phyloP scores from a whole-genome alignment of 345 rosid species.

The Eucalyptus regnans region DNA sequence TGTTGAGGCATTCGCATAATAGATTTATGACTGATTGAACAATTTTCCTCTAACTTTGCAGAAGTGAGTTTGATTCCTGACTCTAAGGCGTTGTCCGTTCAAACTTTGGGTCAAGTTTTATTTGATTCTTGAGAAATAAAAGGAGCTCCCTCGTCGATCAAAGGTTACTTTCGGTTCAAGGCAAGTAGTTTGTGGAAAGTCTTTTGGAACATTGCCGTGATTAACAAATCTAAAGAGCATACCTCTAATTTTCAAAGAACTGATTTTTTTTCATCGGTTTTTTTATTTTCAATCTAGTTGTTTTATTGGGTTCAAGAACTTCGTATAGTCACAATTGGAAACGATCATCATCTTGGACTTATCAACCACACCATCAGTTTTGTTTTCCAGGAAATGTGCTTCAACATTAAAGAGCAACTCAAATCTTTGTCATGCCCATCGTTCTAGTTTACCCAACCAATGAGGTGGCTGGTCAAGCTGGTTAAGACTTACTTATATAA shows the following conservation, averaged over 20 bases:
- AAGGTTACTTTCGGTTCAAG: not conserved
- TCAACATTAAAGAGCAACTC: not conserved
- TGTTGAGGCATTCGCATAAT: not conserved
- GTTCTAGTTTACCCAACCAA: not conserved
- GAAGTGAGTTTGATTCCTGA: accelerated
- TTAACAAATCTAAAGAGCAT: not conserved
- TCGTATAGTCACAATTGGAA: not conserved
- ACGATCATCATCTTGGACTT: not conserved
- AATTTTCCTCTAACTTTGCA: not conserved
- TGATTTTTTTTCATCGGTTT: not conserved
- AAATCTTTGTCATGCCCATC: accelerated
- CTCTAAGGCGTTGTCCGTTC: not conserved
- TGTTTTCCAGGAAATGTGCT: not conserved
- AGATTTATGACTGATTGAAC: not conserved
- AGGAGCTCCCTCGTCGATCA: not conserved
- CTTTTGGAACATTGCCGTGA: not conserved
- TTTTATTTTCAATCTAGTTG: not conserved
- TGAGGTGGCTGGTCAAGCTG: not conserved
- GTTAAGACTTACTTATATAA: not conserved
- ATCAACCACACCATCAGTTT: not conserved
- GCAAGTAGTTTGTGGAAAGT: not conserved
- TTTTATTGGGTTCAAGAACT: not conserved
- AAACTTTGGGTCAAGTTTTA: not conserved
- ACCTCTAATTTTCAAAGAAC: not conserved
- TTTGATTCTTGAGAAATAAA: not conserved